Conservation (phyloP, 805 yeast species). For the Cyberlindnera mississippiensis region DNA sequence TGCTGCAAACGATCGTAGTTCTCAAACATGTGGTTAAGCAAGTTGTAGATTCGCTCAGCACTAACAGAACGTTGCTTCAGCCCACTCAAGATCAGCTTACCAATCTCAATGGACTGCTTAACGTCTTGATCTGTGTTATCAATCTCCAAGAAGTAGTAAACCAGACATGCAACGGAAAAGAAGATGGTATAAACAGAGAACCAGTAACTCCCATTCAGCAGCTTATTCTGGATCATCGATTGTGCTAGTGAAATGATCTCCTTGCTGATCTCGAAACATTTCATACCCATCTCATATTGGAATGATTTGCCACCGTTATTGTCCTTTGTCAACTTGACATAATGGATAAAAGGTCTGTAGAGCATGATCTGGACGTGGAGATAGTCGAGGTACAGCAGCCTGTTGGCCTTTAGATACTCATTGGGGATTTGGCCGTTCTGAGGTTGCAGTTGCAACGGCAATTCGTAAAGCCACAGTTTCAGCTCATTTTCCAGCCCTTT, state of each 20-base stretch:
- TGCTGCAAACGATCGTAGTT: slow-evolving; percentile 70
- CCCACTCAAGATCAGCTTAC: slow-evolving; percentile 64
- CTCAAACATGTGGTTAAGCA: slow-evolving; percentile 73
- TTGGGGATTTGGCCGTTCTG: too few relatives aligned
- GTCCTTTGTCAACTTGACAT: slow-evolving; percentile 33
- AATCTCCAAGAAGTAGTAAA: slow-evolving; percentile 54
- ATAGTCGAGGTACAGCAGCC: slow-evolving; percentile 67
- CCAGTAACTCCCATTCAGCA: slow-evolving; percentile 88
- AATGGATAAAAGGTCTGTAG: slow-evolving; percentile 86
- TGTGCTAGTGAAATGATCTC: slow-evolving; percentile 76
- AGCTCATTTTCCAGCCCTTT: neutral
- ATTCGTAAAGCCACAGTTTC: too few relatives aligned
- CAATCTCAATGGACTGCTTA: slow-evolving; percentile 71
- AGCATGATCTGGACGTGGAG: slow-evolving; percentile 79
- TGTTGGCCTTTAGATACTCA: slow-evolving; percentile 66
- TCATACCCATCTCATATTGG: slow-evolving; percentile 71
- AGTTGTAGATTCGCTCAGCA: slow-evolving; percentile 74
- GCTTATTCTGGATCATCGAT: slow-evolving; percentile 67
- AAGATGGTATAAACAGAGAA: slow-evolving; percentile 91
- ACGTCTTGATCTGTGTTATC: slow-evolving; percentile 48
- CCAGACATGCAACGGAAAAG: slow-evolving; percentile 83
- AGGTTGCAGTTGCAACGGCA: too few relatives aligned
- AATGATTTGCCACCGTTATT: slow-evolving; percentile 20
- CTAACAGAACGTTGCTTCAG: slow-evolving; percentile 73
- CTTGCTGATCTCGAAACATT: slow-evolving; percentile 81